Evolutionary conservation across 2,329 filamentous ascomycete species (phyloP).

Genomic region (Pestalotiopsis fici): DNA sequence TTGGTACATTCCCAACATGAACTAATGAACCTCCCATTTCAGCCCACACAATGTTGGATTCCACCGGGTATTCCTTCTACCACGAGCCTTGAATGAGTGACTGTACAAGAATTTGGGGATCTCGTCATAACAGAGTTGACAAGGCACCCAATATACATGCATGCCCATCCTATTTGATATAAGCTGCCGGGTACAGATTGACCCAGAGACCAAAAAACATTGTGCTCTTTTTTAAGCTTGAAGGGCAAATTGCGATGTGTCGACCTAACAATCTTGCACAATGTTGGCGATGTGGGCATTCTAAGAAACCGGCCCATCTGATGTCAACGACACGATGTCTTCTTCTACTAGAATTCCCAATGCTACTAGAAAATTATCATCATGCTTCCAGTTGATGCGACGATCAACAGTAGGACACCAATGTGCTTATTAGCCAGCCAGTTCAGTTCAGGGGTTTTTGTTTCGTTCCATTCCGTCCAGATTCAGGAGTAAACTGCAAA

Average conservation of each 20-base stretch:
- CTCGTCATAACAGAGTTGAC: neutral
- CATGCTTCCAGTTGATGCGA: neutral
- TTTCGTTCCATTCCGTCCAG: neutral
- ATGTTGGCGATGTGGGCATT: neutral
- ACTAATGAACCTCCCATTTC: neutral
- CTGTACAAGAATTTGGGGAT: neutral
- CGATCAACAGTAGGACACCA: neutral
- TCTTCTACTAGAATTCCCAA: neutral
- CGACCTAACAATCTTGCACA: neutral
- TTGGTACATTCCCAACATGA: neutral
- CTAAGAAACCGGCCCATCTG: neutral
- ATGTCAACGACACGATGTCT: neutral
- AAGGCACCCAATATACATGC: neutral
- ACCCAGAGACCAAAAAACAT: neutral
- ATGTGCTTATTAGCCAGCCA: neutral
- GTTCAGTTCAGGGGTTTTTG: neutral
- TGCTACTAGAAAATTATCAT: neutral
- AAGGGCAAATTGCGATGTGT: neutral
- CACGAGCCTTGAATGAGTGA: neutral
- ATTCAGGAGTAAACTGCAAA: neutral
- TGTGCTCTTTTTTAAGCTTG: neutral
- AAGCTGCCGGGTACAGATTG: neutral
- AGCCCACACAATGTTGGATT: neutral
- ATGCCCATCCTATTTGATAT: neutral
- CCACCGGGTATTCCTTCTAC: neutral